Percentiles rank a stretch among this genome's conserved stretches.
phyloP scores from a whole-genome alignment of 2,329 filamentous ascomycete genomes.

The Pyrenophora seminiperda region DNA sequence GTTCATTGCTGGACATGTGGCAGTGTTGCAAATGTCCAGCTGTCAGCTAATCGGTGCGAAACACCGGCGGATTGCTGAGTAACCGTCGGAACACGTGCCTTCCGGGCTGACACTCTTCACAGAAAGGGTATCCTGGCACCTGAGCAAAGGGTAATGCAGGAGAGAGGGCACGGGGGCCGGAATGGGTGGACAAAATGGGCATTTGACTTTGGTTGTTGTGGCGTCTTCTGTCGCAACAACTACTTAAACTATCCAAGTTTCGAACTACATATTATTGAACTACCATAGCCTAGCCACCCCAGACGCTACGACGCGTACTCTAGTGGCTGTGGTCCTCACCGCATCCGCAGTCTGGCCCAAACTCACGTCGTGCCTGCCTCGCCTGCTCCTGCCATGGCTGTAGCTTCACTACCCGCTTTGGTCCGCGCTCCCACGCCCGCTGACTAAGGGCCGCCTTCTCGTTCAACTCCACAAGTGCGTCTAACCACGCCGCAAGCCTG shows the following conservation, averaged over 20 bases:
- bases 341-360: slow-evolving; percentile 36
- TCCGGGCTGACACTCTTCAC: background rate
- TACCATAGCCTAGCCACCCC: no score
- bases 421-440: slow-evolving; percentile 13
- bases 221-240: no score
- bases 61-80: slow-evolving; percentile 6
- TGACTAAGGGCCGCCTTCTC: slow-evolving; percentile 13
- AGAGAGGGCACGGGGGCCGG: no score
- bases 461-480: slow-evolving; percentile 32
- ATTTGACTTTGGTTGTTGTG: background rate
- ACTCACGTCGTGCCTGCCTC: slow-evolving; percentile 33
- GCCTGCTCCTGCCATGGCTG: slow-evolving; percentile 39
- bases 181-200: no score
- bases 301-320: no score
- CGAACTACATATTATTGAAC: no score
- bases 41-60: background rate
- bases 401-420: slow-evolving; percentile 21
- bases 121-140: no score
- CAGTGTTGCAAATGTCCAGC: background rate
- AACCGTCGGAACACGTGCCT: slow-evolving; percentile 3
- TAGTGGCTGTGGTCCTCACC: slow-evolving; percentile 18
- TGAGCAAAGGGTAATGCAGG: no score
- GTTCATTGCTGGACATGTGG: slow-evolving; percentile 4
- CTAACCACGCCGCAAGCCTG: slow-evolving; percentile 40
- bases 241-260: no score